Conservation (phyloP, 2,329 filamentous ascomycete species). For the Arachnomyces sp. region DNA sequence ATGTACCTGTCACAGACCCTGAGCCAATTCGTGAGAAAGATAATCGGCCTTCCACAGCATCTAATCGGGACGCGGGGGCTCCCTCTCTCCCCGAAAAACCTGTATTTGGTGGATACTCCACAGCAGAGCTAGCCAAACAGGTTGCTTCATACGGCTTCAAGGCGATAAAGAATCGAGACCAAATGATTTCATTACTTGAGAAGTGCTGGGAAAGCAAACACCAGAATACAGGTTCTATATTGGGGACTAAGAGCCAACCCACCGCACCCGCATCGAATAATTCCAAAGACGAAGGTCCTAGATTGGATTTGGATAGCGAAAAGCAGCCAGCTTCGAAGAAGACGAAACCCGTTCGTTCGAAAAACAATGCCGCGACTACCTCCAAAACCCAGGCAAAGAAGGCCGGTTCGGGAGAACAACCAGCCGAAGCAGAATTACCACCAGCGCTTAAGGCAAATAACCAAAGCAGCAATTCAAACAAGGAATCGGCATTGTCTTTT, state of each 20-base stretch:
- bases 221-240: constrained; percentile 16
- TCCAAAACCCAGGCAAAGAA: background rate
- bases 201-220: constrained; percentile 62
- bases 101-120: constrained; percentile 54
- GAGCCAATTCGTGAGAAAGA: background rate
- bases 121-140: constrained; percentile 53
- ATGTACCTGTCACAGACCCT: background rate
- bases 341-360: no score
- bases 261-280: constrained; percentile 3
- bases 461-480: background rate
- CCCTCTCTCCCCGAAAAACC: constrained; percentile 34
- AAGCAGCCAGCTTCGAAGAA: no score
- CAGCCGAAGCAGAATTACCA: no score
- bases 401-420: no score
- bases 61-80: background rate
- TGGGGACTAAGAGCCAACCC: constrained; percentile 5
- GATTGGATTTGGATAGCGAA: no score
- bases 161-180: constrained; percentile 55
- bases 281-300: background rate
- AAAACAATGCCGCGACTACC: constrained; percentile 1
- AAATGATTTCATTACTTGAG: constrained; percentile 61
- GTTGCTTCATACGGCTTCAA: constrained; percentile 64
- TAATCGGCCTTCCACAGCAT: no score
- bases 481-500: no score
- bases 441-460: background rate